Evolutionary conservation across 495 filamentous ascomycete genomes (phyloP).

Genomic region (Umbilicaria muhlenbergii): DNA sequence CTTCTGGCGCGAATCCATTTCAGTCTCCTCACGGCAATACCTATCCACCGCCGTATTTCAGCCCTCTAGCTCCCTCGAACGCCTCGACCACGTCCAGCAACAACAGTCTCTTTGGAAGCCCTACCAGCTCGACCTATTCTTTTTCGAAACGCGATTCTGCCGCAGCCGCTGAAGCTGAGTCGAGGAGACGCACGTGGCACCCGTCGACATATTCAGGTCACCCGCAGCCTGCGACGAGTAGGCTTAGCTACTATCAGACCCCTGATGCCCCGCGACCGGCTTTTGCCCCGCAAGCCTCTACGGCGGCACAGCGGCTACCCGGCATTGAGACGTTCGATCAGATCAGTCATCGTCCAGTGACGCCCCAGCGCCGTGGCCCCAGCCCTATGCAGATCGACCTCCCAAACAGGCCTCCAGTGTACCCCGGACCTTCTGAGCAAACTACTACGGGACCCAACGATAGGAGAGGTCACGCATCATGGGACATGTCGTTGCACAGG

Average conservation of each 20-base stretch:
- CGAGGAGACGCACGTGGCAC: constrained; percentile 80
- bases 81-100: constrained; percentile 36
- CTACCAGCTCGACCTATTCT: constrained; percentile 50
- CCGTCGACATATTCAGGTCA: constrained; percentile 51
- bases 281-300: constrained; percentile 28
- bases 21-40: constrained; percentile 42
- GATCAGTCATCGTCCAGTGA: constrained; percentile 39
- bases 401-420: constrained; percentile 24
- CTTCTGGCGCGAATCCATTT: constrained; percentile 59
- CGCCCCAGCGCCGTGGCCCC: constrained; percentile 45
- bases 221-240: constrained; percentile 46
- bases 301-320: constrained; percentile 48
- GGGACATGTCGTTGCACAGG: constrained; percentile 63
- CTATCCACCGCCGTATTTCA: constrained; percentile 43
- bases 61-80: constrained; percentile 37
- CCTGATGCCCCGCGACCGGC: constrained; percentile 39
- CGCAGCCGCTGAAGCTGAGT: constrained; percentile 53
- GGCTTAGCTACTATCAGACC: constrained; percentile 41
- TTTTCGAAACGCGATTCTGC: constrained; percentile 49
- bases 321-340: constrained; percentile 87
- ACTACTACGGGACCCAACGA: constrained; percentile 38
- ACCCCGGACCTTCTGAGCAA: constrained; percentile 28
- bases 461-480: constrained; percentile 45
- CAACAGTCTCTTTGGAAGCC: constrained; percentile 50
- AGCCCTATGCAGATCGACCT: constrained; percentile 58